Conservation (phyloP, 2,329 filamentous ascomycete genomes). For the Sporothrix schenckii region DNA sequence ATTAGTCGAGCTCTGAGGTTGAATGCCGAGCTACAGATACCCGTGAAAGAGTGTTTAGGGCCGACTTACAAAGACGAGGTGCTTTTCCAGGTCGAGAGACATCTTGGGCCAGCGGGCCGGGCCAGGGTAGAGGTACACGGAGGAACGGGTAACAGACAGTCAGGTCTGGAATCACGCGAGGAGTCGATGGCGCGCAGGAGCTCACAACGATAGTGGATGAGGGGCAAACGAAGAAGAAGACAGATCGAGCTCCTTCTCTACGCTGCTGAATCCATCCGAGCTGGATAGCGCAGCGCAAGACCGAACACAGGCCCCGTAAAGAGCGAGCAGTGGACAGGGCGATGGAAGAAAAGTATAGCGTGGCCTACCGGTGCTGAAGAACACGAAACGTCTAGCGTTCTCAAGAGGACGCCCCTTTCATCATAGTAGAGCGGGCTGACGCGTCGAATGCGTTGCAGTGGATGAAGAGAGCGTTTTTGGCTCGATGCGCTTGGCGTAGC, state of each 20-base stretch:
- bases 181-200: background rate
- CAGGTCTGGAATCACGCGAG: background rate
- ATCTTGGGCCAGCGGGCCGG: constrained; percentile 44
- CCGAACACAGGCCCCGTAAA: background rate
- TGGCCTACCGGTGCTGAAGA: background rate
- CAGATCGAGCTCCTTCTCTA: constrained; percentile 17
- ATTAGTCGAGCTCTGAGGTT: background rate
- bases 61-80: constrained; percentile 73
- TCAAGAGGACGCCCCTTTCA: background rate
- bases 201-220: background rate
- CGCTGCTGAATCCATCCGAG: constrained; percentile 26
- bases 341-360: background rate
- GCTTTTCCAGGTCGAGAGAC: constrained; percentile 78
- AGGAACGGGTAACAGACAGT: background rate
- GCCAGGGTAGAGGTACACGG: background rate
- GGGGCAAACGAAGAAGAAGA: constrained; percentile 9
- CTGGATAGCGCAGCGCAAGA: constrained; percentile 7
- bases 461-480: background rate
- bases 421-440: background rate
- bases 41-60: background rate
- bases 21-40: constrained; percentile 17
- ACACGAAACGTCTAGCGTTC: constrained; percentile 10
- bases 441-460: background rate
- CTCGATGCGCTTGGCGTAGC: background rate
- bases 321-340: background rate